Base-by-base conservation (phyloP, 768 basidiomycete species). In the Thelephora ganbajun region DNA sequence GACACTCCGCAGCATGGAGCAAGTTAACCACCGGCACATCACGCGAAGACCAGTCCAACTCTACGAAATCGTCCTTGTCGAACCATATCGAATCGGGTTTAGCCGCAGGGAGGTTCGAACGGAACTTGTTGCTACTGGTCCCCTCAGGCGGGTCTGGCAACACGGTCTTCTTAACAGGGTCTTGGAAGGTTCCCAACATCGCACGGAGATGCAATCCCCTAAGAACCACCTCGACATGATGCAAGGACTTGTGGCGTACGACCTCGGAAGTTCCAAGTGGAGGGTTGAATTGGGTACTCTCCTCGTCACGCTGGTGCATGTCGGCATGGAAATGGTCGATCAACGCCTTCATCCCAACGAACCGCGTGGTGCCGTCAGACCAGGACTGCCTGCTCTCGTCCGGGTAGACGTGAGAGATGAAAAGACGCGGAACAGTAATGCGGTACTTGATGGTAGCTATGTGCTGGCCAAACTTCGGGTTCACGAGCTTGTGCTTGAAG, bases 401-500 rank as follows among this genome's bases (percentile, higher is more conserved):
- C 11, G 83, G 73, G 61, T 96, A 96, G 13, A 78, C 79, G 59
- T 97, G 93, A 49, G 85, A 80, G 53, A 97, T 74, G 61, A 79
- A 89, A 6, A 98, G 61, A 30, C 78, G 74, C n/a, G 79, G 73
- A 9, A 96, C 66, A 14, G 76, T 70, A 50, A 93, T 74, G 30
- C 84, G 78, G 61, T 96, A 96, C 63, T 96, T 96, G 61, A 98
- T 66, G 2, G 93, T 96, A 11, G 86, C 91, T 19, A 93, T 66
- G 61, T 91, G 87, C 34, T 81, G 76, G 34, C 88, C 80, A 56
- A 97, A 80, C 65, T 96, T 96, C 11, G 86, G 87, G 0, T 89
- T 84, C 11, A 80, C 70, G 1, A 72, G 72, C 22, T 80, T 77
- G 1, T 68, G 66, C 37, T 70, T 68, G 1, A 82, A 80, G 63